Evolutionary conservation across 306 rosid species (phyloP).

Genomic region (Cicer cuneatum): DNA sequence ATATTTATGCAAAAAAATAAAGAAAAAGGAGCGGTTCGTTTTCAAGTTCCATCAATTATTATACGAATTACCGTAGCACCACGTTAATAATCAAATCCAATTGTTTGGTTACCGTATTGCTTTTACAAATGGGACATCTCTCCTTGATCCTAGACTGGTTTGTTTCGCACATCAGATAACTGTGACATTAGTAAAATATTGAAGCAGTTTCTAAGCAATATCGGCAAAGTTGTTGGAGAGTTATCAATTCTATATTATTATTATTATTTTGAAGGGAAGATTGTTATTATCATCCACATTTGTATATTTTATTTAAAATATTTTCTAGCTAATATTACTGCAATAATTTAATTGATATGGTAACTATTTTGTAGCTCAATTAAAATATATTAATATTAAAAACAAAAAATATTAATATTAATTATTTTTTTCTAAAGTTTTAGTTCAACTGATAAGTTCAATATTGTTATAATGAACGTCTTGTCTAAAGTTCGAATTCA

Average conservation of each 20-base stretch:
- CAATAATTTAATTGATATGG: background rate
- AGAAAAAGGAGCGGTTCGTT: background rate
- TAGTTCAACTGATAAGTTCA: too few relatives aligned
- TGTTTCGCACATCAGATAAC: conserved; percentile 45
- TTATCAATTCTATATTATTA: conserved; percentile 13
- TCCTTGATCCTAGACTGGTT: conserved; percentile 57
- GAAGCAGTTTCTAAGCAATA: conserved; percentile 51
- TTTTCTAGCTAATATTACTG: background rate
- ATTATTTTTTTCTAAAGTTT: too few relatives aligned
- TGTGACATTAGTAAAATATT: conserved; percentile 44
- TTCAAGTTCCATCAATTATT: conserved; percentile 40
- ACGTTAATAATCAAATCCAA: conserved; percentile 49
- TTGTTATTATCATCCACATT: background rate
- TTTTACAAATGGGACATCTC: conserved; percentile 67
- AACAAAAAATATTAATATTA: background rate
- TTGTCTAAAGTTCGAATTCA: too few relatives aligned
- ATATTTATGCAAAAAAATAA: background rate
- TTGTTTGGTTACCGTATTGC: conserved; percentile 63
- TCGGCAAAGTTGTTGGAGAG: conserved; percentile 46
- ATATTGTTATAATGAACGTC: too few relatives aligned
- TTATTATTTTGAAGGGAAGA: background rate
- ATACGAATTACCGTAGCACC: conserved; percentile 39
- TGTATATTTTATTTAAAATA: conserved; percentile 5
- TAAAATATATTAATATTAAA: background rate
- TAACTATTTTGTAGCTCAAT: background rate